Percentiles rank a stretch among this genome's conserved stretches.
phyloP scores from a whole-genome alignment of 2,329 filamentous ascomycete species.

The Paraconiothyrium brasiliense region DNA sequence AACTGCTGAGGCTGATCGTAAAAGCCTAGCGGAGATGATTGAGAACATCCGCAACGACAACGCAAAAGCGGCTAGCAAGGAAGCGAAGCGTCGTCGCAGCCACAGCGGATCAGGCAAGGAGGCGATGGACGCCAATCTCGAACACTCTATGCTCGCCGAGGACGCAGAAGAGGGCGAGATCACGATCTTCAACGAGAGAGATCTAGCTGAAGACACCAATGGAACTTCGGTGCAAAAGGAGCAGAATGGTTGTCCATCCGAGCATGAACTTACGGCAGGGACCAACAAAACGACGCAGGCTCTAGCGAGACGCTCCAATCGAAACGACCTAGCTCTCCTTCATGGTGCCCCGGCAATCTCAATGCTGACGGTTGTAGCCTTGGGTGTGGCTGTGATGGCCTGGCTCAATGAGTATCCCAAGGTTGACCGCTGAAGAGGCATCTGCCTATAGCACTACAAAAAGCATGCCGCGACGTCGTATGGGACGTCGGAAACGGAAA shows the following conservation, averaged over 20 bases:
- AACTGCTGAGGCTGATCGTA: slow-evolving; percentile 80
- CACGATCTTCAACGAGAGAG: slow-evolving; percentile 46
- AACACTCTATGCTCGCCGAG: slow-evolving; percentile 31
- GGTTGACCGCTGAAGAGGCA: slow-evolving; percentile 52
- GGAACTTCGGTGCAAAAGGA: slow-evolving; percentile 30
- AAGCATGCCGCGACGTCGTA: slow-evolving; percentile 6
- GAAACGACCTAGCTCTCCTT: slow-evolving; percentile 39
- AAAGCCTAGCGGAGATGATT: slow-evolving; percentile 87
- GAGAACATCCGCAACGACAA: slow-evolving; percentile 78
- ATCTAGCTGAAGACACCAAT: slow-evolving; percentile 37
- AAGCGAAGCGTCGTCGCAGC: slow-evolving; percentile 38
- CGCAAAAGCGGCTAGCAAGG: slow-evolving; percentile 51
- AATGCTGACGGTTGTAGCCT: slow-evolving; percentile 51
- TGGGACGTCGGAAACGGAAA: neutral
- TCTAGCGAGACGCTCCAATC: slow-evolving; percentile 39
- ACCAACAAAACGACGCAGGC: slow-evolving; percentile 32
- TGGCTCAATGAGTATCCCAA: slow-evolving; percentile 56
- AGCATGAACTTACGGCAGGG: slow-evolving; percentile 28
- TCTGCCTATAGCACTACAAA: neutral
- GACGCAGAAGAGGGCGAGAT: slow-evolving; percentile 48
- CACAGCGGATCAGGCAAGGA: slow-evolving; percentile 27
- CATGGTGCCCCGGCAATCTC: slow-evolving; percentile 51
- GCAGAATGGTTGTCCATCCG: slow-evolving; percentile 44
- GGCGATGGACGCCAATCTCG: slow-evolving; percentile 19
- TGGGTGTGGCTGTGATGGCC: slow-evolving; percentile 53